Percentiles rank a stretch among this genome's conserved stretches.
phyloP scores from a whole-genome alignment of 2,329 filamentous ascomycete genomes.

The Zasmidium cellare region DNA sequence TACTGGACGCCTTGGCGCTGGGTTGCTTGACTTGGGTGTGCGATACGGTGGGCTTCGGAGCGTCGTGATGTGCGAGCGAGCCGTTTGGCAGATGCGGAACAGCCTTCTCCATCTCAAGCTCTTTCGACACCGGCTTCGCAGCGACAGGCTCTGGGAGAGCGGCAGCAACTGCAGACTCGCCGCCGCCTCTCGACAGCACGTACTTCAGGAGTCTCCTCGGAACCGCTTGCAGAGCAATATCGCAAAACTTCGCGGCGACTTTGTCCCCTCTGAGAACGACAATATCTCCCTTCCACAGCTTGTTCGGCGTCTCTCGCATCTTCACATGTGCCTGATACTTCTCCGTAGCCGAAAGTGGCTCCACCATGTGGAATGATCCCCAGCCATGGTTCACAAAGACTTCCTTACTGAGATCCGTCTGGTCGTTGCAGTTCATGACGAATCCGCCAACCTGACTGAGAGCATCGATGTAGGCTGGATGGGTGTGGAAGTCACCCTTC shows the following conservation, averaged over 20 bases:
- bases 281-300: slow-evolving; percentile 41
- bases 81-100: too few relatives aligned
- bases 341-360: slow-evolving; percentile 26
- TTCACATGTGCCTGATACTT: slow-evolving; percentile 36
- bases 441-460: slow-evolving; percentile 35
- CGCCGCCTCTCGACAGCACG: not conserved
- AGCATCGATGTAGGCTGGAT: slow-evolving; percentile 39
- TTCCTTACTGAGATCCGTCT: slow-evolving; percentile 30
- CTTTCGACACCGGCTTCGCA: too few relatives aligned
- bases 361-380: slow-evolving; percentile 28
- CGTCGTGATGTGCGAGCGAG: too few relatives aligned
- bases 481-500: slow-evolving; percentile 18
- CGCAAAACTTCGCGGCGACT: slow-evolving; percentile 23
- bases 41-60: too few relatives aligned
- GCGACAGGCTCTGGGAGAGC: too few relatives aligned
- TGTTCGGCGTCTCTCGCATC: slow-evolving; percentile 30
- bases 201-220: not conserved
- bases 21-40: too few relatives aligned
- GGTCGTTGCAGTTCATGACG: slow-evolving; percentile 25
- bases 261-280: slow-evolving; percentile 27
- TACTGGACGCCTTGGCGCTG: not conserved
- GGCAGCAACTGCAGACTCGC: not conserved
- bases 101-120: too few relatives aligned
- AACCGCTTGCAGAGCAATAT: not conserved
- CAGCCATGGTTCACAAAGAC: slow-evolving; percentile 40